phyloP scores from a whole-genome alignment of 805 yeast genomes.

The Wickerhamiella hasegawae region DNA sequence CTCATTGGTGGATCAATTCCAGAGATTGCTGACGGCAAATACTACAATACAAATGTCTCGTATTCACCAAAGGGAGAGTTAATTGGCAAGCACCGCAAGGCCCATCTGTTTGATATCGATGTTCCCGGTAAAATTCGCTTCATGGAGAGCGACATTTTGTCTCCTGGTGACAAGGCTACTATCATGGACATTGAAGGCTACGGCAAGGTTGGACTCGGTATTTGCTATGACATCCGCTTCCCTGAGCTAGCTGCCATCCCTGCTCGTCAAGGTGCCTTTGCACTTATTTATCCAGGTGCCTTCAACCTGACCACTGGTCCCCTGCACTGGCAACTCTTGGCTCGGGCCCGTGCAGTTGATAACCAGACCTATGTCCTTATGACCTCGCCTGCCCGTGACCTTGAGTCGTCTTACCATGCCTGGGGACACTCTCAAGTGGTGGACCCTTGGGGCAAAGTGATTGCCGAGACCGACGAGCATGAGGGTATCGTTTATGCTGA shows the following conservation, averaged over 20 bases:
- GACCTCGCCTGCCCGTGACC: conserved; percentile 61
- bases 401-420: conserved; percentile 63
- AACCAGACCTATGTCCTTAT: conserved; percentile 71
- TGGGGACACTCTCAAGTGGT: conserved; percentile 78
- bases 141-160: conserved; percentile 59
- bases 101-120: conserved; percentile 81
- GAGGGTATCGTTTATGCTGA: conserved; percentile 66
- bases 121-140: conserved; percentile 84
- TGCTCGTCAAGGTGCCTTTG: conserved; percentile 49
- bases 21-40: conserved; percentile 42
- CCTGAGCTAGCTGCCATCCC: conserved; percentile 75
- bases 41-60: conserved; percentile 60
- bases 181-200: conserved; percentile 47
- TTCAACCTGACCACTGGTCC: conserved; percentile 88
- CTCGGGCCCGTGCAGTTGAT: conserved; percentile 75
- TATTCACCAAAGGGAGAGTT: conserved; percentile 58
- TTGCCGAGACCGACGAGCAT: conserved; percentile 64
- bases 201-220: conserved; percentile 65
- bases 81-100: conserved; percentile 80
- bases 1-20: conserved; percentile 90
- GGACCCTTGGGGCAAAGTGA: conserved; percentile 76
- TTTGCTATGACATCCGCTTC: conserved; percentile 87
- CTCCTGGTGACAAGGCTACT: conserved; percentile 73
- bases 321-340: conserved; percentile 76
- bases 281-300: conserved; percentile 80